Evolutionary conservation across 2,329 filamentous ascomycete genomes (phyloP), one percentile per base, ranked within the genome.

Genomic region (Alternaria novae-zelandiae): DNA sequence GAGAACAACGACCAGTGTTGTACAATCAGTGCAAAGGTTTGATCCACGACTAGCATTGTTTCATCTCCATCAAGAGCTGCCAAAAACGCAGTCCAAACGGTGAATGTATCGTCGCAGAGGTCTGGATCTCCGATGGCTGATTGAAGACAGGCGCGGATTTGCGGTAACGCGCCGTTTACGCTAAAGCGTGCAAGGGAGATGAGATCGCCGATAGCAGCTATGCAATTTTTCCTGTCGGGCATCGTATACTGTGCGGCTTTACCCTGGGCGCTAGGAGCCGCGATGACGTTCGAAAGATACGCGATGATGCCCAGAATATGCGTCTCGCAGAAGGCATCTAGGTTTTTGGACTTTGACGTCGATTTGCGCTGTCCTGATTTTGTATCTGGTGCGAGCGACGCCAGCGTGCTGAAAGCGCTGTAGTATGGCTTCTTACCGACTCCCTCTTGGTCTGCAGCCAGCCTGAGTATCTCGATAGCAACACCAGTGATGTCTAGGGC

Each of bases 131-230:
- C 86, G 63, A 98, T 86, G 0, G 94, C 94, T 21, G 93, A 94
- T 66, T 97, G 89, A 12, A 99, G 84, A 75, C 93, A 97, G n/a
- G 95, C 94, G 69, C 93, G 93, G 59, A 98, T 95, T 89, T 97
- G 95, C 21, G 96, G 95, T 44, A 97, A 85, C 54, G 93, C 96
- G 70, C 91, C 89, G 64, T 89, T 90, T 30, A 94, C 88, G 73
- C 92, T 89, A 3, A 85, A 85, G 71, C 89, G 90, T 47, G 92
- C 91, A 53, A 96, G 84, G 57, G 85, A 88, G 54, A 97, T 91
- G 87, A 99, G 92, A 76, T 97, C 93, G 70, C 93, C 91, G 75
- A 99, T 91, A 6, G 93, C 94, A 67, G 88, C 88, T 9, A 99
- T 88, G 70, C 90, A 94, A 62, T 91, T 87, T 59, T 88, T 88